A percentile compares a stretch with the other conserved stretches of the same genome.
phyloP scores from a whole-genome alignment of 1,284 basidiomycete genomes.

The Ceratobasidium sp. region DNA sequence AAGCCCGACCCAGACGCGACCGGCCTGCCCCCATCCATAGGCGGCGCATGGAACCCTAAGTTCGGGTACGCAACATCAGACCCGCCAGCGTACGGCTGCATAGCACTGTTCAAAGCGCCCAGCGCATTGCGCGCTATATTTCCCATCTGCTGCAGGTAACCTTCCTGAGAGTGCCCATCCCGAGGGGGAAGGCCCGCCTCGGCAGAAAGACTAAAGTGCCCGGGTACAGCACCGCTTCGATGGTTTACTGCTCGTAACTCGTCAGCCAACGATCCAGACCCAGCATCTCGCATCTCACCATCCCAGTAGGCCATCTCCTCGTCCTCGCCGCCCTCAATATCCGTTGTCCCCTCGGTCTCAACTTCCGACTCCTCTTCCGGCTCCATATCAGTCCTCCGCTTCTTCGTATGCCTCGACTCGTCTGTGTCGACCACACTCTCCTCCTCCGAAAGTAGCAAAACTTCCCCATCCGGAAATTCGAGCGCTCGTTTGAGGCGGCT shows the following conservation, averaged over 20 bases:
- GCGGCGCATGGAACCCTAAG: conserved; percentile 9
- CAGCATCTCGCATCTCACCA: not conserved
- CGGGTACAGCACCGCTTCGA: conserved; percentile 17
- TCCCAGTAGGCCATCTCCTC: conserved; percentile 3
- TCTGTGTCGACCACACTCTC: conserved; percentile 1
- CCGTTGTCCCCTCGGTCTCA: conserved; percentile 8
- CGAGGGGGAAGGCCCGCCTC: not conserved
- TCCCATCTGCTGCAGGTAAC: not conserved
- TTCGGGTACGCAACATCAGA: conserved; percentile 26
- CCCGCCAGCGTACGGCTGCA: not conserved
- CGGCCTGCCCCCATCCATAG: conserved; percentile 6
- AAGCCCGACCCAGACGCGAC: conserved; percentile 2
- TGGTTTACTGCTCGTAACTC: not conserved
- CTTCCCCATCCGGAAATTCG: conserved; percentile 10
- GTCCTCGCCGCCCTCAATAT: conserved; percentile 1
- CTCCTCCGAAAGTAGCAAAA: not conserved
- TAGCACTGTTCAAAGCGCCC: not conserved
- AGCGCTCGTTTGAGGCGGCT: conserved; percentile 3
- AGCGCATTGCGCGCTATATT: not conserved
- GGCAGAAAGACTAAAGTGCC: not conserved
- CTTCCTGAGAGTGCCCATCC: not conserved
- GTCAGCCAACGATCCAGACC: not conserved
- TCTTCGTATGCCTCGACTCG: conserved; percentile 8
- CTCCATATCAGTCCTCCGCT: conserved; percentile 3
- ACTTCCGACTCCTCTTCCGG: conserved; percentile 2